Evolutionary conservation across 768 basidiomycete species (phyloP), one percentile per base, ranked within the genome.

Genomic region (Suillus ampliporus): DNA sequence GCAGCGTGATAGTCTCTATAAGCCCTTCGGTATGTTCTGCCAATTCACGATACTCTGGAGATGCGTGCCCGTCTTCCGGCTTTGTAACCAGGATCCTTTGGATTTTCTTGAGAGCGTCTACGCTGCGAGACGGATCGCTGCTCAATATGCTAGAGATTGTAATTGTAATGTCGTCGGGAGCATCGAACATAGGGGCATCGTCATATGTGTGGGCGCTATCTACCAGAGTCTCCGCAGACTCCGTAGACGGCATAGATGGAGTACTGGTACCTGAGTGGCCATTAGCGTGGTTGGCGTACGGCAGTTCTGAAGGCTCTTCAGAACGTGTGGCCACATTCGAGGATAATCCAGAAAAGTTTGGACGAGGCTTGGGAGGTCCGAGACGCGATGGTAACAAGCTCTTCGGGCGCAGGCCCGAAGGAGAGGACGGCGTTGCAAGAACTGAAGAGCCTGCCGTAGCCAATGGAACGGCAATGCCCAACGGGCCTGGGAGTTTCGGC

Each of bases 51-150:
- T 94, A 95, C 65, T 86, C 84, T 8, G 86, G 80, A 23, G 84
- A 87, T 7, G 86, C 81, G 35, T 86, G 86, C 6, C 90, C 92
- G 23, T 84, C 83, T 58, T 94, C 91, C 11, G 93, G 88, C 13
- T 87, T 85, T 14, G 89, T 79, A 61, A 90, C 84, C 26, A 99
- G 82, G 64, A 93, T 90, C 72, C 89, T 90, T 73, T 99, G 95
- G 58, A 98, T 86, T 71, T 87, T 90, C 80, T 99, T 99, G 69
- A 99, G 80, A 0, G 95, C 93, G 64, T 99, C 95, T 31, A 98
- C 95, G 69, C 94, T 94, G 31, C 89, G 85, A 23, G 85, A 78
- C 0, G 93, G 85, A 79, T 98, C 94, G 64, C 89, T 92, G 72
- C 92, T 94, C 53, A 96, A 82, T 58, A 97, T 94, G 62, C 89